phyloP scores from a whole-genome alignment of 345 rosid genomes.

The Cardiospermum halicacabum region DNA sequence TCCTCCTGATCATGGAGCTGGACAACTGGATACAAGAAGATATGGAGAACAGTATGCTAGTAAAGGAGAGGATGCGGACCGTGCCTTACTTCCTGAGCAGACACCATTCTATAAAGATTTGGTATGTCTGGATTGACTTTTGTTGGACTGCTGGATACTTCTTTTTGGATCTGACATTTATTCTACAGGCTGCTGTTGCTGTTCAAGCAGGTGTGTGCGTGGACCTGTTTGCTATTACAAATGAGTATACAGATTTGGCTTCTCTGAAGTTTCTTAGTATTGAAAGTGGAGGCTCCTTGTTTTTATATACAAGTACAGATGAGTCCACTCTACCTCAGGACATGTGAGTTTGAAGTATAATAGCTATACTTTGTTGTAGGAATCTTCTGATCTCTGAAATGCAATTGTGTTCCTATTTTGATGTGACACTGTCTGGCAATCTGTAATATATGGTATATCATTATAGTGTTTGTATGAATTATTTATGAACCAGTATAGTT shows the following conservation, averaged over 20 bases:
- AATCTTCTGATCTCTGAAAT: constrained; percentile 4
- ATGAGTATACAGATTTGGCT: constrained; percentile 97
- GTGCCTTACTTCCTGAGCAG: constrained; percentile 97
- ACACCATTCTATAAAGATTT: constrained; percentile 95
- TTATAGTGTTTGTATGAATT: not conserved
- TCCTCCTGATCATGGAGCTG: constrained; percentile 99
- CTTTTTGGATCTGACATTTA: constrained; percentile 26
- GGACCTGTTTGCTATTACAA: constrained; percentile 90
- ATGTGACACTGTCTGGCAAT: not conserved
- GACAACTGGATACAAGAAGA: constrained; percentile 92
- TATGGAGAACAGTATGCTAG: constrained; percentile 99
- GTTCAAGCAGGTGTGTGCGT: constrained; percentile 98
- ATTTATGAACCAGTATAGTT: not conserved
- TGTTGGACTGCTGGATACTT: not conserved
- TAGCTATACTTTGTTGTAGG: not conserved
- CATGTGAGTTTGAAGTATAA: constrained; percentile 58
- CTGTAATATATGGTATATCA: not conserved
- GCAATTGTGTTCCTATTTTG: not conserved
- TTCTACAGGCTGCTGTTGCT: constrained; percentile 87
- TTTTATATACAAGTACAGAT: constrained; percentile 83
- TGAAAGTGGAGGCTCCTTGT: constrained; percentile 95
- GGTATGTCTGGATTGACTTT: constrained; percentile 41
- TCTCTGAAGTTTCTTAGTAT: constrained; percentile 94
- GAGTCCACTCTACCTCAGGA: constrained; percentile 99
- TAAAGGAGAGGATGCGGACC: constrained; percentile 98